A percentile compares a stretch with the other conserved stretches of the same genome.
phyloP scores from a whole-genome alignment of 192 early-diverging fungal genomes.

The Rhizophagus prolifer region DNA sequence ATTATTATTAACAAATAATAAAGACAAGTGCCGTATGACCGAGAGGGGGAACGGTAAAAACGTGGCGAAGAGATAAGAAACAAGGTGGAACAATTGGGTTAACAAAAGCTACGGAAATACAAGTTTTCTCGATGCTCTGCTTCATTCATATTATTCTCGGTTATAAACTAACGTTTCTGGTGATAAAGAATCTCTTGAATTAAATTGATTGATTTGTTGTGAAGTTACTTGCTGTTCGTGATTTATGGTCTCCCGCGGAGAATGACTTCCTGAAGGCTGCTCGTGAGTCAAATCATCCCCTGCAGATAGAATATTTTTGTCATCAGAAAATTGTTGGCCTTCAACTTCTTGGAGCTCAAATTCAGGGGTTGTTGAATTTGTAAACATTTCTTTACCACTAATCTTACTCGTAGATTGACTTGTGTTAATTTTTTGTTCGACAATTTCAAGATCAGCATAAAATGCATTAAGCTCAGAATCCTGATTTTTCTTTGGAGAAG shows the following conservation, averaged over 20 bases:
- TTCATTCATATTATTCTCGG: not conserved
- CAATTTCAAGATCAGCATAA: not conserved
- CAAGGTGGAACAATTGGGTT: not conserved
- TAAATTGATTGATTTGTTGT: not conserved
- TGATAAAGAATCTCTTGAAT: slow-evolving; percentile 1
- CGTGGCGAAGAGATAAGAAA: not conserved
- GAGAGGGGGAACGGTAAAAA: not conserved
- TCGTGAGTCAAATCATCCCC: not conserved
- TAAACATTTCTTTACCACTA: not conserved
- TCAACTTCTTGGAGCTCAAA: not conserved
- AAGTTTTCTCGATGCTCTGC: not conserved
- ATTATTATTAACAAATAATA: not conserved
- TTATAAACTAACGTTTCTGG: not conserved
- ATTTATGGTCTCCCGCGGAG: not conserved
- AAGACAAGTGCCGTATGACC: not conserved
- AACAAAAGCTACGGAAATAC: not conserved
- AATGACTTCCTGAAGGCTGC: not conserved
- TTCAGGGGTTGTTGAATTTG: not conserved
- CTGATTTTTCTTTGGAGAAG: not conserved
- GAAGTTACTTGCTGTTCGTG: not conserved
- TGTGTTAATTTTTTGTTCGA: not conserved
- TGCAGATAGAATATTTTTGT: not conserved
- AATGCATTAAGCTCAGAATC: not conserved
- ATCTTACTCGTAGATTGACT: not conserved
- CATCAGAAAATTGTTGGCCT: not conserved